Base-by-base conservation (phyloP, 495 filamentous ascomycete genomes). In the Physcia stellaris region DNA sequence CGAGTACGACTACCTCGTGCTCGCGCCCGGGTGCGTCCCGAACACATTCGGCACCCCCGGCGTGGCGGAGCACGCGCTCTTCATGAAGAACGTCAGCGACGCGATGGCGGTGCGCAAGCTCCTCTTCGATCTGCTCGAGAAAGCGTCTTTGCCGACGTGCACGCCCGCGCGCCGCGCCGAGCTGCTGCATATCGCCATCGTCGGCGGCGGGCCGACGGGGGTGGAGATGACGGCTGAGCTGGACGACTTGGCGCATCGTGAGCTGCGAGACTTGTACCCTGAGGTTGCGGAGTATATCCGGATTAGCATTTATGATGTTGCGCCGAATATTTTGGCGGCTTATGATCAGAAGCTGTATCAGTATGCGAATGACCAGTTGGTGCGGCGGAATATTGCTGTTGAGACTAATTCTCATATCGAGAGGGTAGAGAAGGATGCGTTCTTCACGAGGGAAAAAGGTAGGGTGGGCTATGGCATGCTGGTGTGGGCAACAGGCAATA, bases 191-290 rank as follows among this genome's bases (percentile, higher is more conserved):
- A 80, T 86, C 42, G 80, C 77, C 39, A 62, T 86, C 32, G 79
- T 86, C 1, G 80, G 80, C 17, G 80, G 80, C 35, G 80, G 80
- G 0, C 80, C 80, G 2, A 86, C 80, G 2, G 80, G 80, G 9
- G 73, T 86, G 44, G 80, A 86, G 50, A 83, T 79, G 50, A 71
- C 77, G 0, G 79, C 80, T 12, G 80, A 86, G 56, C 68, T 86
- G 9, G 70, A 81, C 62, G 80, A 86, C 48, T 64, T 86, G 19
- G 68, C 82, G 44, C 55, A 62, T 17, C 74, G 83, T 18, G 80
- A 84, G 49, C 64, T 85, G 32, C 34, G 29, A 10, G 26, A 39
- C 11, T 37, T 59, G 17, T 59, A 57, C 41, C 54, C 54, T 1
- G 36, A 56, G 26, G 41, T 60, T 0, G 39, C 38, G 31, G 46